Conservation (phyloP, 331 rosid genomes). For the Erythrophleum ivorense region DNA sequence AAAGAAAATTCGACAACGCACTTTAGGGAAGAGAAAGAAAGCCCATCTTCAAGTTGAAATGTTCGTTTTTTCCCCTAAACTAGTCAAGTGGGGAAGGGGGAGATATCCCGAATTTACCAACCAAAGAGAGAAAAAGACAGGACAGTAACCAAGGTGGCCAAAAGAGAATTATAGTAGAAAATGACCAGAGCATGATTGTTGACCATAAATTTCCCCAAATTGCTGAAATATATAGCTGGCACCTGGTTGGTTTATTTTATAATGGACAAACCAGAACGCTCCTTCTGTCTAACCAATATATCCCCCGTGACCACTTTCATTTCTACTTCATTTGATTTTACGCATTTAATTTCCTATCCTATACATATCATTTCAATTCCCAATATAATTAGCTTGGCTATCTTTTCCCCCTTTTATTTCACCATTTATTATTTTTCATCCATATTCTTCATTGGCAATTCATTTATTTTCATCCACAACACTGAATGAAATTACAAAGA, state of each 20-base stretch:
- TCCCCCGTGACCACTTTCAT: constrained; percentile 6
- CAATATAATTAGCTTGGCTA: too few species aligned
- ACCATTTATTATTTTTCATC: too few species aligned
- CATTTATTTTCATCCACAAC: too few species aligned
- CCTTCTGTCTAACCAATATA: not conserved
- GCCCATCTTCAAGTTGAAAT: not conserved
- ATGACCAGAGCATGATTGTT: not conserved
- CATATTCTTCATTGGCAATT: too few species aligned
- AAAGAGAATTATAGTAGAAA: not conserved
- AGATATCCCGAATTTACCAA: not conserved
- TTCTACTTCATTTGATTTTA: not conserved
- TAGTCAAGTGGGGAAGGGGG: not conserved
- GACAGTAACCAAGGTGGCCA: not conserved
- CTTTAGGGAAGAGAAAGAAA: not conserved
- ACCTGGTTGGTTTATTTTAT: not conserved
- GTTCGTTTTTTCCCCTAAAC: too few species aligned
- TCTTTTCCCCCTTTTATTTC: too few species aligned
- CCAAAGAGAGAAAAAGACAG: not conserved
- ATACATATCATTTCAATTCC: too few species aligned
- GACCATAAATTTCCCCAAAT: not conserved
- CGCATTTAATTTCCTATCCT: not conserved
- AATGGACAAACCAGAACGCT: not conserved
- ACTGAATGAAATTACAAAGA: too few species aligned
- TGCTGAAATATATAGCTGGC: not conserved
- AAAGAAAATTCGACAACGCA: not conserved